Conservation (phyloP, 257 asterid species). For the Solanum stenotomum region DNA sequence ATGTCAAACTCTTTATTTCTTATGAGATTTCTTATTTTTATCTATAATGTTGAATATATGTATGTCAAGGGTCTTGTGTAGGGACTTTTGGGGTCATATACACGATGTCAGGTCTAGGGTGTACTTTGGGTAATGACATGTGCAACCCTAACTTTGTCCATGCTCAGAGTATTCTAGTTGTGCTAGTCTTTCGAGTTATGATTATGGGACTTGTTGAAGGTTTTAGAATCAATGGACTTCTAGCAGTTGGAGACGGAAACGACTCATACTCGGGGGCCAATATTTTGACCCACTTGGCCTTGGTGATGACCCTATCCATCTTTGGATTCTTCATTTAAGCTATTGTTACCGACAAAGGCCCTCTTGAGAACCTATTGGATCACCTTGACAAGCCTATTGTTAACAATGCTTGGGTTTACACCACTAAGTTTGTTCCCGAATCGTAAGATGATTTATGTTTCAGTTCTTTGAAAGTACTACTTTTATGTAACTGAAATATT, state of each 20-base stretch:
- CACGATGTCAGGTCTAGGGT: background rate
- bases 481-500: background rate
- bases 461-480: background rate
- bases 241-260: slow-evolving; percentile 27
- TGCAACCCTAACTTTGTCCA: slow-evolving; percentile 20
- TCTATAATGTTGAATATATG: background rate
- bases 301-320: background rate
- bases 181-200: slow-evolving; percentile 27
- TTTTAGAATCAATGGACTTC: slow-evolving; percentile 25
- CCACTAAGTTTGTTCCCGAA: slow-evolving; percentile 23
- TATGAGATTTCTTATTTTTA: too few species aligned
- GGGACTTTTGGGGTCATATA: background rate
- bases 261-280: slow-evolving; percentile 27
- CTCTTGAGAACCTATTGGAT: background rate
- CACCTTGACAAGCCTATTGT: background rate
- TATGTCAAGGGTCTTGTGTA: background rate
- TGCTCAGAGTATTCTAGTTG: slow-evolving; percentile 31
- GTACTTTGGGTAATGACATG: background rate
- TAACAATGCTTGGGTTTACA: background rate
- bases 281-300: slow-evolving; percentile 33
- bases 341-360: background rate
- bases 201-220: slow-evolving; percentile 41
- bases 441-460: slow-evolving; percentile 10
- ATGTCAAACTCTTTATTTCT: background rate
- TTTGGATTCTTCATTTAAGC: too few species aligned